These are phyloP conservation scores for Eutypa lata DNA, from an alignment of 2,329 filamentous ascomycete species.

Conservation along the genomic window DNA sequence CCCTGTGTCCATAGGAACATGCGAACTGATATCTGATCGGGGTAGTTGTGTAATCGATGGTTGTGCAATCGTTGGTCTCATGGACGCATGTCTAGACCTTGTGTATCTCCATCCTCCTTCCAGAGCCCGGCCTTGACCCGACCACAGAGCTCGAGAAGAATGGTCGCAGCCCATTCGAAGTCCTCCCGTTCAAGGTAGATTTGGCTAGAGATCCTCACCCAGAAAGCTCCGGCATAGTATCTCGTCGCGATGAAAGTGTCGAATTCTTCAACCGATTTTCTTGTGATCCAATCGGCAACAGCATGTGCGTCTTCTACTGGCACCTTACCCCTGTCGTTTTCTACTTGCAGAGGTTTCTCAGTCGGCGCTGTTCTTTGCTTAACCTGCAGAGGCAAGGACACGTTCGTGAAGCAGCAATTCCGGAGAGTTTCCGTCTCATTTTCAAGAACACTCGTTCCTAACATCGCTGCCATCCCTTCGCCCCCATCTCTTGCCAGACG, in stretches of 20 bases:
- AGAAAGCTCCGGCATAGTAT: constrained; percentile 23
- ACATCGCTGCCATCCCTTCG: constrained; percentile 49
- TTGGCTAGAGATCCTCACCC: constrained; percentile 23
- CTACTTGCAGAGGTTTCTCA: constrained; percentile 1
- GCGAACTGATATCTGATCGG: background rate
- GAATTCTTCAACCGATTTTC: constrained; percentile 23
- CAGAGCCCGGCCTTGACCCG: constrained; percentile 17
- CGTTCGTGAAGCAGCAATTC: constrained; percentile 60
- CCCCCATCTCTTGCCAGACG: constrained; percentile 54
- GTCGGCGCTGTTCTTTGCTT: background rate
- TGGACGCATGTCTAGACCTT: background rate
- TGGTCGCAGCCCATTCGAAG: constrained; percentile 25
- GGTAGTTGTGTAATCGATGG: background rate
- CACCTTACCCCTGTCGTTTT: constrained; percentile 6
- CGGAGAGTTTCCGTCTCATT: constrained; percentile 47
- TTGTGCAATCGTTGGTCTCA: background rate
- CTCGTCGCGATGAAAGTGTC: constrained; percentile 27
- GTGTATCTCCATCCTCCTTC: constrained; percentile 4
- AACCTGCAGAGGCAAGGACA: constrained; percentile 52
- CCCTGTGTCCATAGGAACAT: background rate
- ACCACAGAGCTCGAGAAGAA: constrained; percentile 23
- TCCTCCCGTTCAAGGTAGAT: constrained; percentile 25
- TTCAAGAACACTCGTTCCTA: constrained; percentile 64
- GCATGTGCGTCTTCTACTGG: constrained; percentile 17
- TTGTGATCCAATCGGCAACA: constrained; percentile 28